Percentiles rank a stretch among this genome's conserved stretches.
phyloP scores from a whole-genome alignment of 129 eudicot species.

The Solidago caesia region DNA sequence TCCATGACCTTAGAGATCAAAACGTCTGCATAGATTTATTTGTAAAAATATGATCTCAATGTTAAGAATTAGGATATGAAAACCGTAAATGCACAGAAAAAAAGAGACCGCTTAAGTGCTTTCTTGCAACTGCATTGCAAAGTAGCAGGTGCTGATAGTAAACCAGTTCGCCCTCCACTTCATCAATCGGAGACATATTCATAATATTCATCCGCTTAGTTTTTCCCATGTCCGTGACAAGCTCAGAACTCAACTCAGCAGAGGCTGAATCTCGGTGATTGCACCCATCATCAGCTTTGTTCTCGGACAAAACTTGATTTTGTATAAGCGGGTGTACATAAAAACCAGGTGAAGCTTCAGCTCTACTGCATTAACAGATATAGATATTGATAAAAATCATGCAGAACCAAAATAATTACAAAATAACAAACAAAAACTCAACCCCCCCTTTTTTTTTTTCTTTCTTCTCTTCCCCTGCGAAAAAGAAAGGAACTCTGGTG shows the following conservation, averaged over 20 bases:
- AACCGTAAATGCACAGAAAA: slow-evolving; percentile 7
- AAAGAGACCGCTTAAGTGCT: slow-evolving; percentile 59
- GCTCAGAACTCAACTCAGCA: slow-evolving; percentile 30
- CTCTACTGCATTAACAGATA: slow-evolving; percentile 46
- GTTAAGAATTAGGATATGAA: neutral
- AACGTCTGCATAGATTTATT: slow-evolving; percentile 50
- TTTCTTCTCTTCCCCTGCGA: too few relatives aligned
- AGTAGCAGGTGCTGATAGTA: slow-evolving; percentile 69
- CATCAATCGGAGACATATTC: slow-evolving; percentile 68
- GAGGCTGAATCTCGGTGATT: slow-evolving; percentile 36
- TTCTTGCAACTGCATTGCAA: slow-evolving; percentile 54
- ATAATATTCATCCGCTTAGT: slow-evolving; percentile 45
- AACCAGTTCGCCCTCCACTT: slow-evolving; percentile 92
- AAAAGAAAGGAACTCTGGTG: too few relatives aligned
- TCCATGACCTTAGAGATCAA: slow-evolving; percentile 63
- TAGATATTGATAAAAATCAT: slow-evolving; percentile 24
- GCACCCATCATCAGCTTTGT: slow-evolving; percentile 37
- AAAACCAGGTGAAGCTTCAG: slow-evolving; percentile 42
- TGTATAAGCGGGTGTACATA: slow-evolving; percentile 61
- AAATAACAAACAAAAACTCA: too few relatives aligned
- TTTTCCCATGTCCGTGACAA: slow-evolving; percentile 42
- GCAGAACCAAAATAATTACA: slow-evolving; percentile 3
- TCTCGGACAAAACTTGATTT: slow-evolving; percentile 30
- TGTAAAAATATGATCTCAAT: slow-evolving; percentile 11
- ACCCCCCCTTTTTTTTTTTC: too few relatives aligned